These are phyloP conservation scores for Boletus patriciae DNA, from an alignment of 768 basidiomycete genomes.

Conservation along the genomic window DNA sequence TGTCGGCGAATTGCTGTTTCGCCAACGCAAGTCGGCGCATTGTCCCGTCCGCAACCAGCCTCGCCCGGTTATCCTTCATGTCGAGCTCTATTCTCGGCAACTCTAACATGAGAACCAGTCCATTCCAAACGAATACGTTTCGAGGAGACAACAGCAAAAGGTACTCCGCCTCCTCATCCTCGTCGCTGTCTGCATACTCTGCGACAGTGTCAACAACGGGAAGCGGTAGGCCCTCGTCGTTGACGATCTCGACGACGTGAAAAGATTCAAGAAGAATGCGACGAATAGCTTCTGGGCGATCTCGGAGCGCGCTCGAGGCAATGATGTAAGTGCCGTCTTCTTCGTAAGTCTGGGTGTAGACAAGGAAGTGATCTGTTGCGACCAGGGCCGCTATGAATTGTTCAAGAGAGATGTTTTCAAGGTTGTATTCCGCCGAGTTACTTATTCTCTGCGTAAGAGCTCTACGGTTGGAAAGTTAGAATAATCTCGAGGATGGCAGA, in stretches of 20 bases:
- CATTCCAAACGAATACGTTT: slow-evolving; percentile 88
- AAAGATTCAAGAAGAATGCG: slow-evolving; percentile 85
- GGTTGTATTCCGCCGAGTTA: slow-evolving; percentile 87
- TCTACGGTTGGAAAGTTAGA: slow-evolving; percentile 34
- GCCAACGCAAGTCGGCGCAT: slow-evolving; percentile 70
- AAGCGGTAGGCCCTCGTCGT: slow-evolving; percentile 48
- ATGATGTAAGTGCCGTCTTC: slow-evolving; percentile 92
- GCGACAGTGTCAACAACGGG: slow-evolving; percentile 39
- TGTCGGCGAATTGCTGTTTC: slow-evolving; percentile 72
- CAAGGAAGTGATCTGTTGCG: slow-evolving; percentile 87
- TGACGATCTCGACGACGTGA: slow-evolving; percentile 62
- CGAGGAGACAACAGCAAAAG: slow-evolving; percentile 85
- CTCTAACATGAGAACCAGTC: slow-evolving; percentile 75
- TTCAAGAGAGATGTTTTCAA: slow-evolving; percentile 73
- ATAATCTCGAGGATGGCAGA: background rate
- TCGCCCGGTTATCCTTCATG: slow-evolving; percentile 83
- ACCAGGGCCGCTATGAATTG: slow-evolving; percentile 78
- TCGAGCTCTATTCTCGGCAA: slow-evolving; percentile 79
- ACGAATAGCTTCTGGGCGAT: slow-evolving; percentile 72
- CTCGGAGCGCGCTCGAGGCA: slow-evolving; percentile 72
- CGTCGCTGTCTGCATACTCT: slow-evolving; percentile 47
- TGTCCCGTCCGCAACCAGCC: slow-evolving; percentile 88
- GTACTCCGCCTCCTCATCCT: slow-evolving; percentile 66
- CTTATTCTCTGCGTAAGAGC: slow-evolving; percentile 83
- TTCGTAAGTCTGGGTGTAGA: slow-evolving; percentile 86